Conservation (phyloP, 768 basidiomycete genomes). For the Pisolithus marmoratus region DNA sequence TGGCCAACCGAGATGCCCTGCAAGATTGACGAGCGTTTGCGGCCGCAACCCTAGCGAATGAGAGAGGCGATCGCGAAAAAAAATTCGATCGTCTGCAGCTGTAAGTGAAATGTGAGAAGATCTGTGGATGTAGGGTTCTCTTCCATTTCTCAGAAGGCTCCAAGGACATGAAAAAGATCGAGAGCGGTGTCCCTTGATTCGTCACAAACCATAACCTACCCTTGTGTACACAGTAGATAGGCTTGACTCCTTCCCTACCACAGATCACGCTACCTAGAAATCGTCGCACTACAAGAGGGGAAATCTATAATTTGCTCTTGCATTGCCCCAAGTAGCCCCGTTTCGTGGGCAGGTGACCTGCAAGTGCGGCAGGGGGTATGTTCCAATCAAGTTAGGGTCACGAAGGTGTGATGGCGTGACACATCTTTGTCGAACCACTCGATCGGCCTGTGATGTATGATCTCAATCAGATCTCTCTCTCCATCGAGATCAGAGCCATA, state of each 20-base stretch:
- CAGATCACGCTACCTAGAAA: not conserved
- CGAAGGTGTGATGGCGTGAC: slow-evolving; percentile 10
- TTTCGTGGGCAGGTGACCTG: not conserved
- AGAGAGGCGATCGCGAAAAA: not conserved
- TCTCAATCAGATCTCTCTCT: slow-evolving; percentile 6
- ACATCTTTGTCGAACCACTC: not conserved
- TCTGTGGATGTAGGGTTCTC: not conserved
- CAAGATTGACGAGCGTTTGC: not conserved
- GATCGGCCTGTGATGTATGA: slow-evolving; percentile 8
- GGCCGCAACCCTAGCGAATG: not conserved
- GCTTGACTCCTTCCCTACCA: not conserved
- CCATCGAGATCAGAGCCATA: slow-evolving; percentile 2
- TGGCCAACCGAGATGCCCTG: not conserved
- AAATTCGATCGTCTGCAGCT: not conserved
- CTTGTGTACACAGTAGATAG: not conserved
- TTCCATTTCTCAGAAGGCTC: slow-evolving; percentile 1
- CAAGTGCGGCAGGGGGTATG: too few species aligned
- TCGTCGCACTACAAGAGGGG: not conserved
- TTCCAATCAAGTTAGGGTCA: not conserved
- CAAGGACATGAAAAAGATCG: not conserved
- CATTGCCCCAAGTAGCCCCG: not conserved
- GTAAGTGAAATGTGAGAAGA: not conserved
- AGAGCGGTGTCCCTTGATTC: not conserved
- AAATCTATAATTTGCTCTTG: slow-evolving; percentile 2
- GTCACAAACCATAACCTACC: not conserved